A percentile compares a stretch with the other conserved stretches of the same genome.
These are phyloP conservation scores for Anacardium occidentale DNA, from an alignment of 345 rosid genomes.

Conservation along the genomic window DNA sequence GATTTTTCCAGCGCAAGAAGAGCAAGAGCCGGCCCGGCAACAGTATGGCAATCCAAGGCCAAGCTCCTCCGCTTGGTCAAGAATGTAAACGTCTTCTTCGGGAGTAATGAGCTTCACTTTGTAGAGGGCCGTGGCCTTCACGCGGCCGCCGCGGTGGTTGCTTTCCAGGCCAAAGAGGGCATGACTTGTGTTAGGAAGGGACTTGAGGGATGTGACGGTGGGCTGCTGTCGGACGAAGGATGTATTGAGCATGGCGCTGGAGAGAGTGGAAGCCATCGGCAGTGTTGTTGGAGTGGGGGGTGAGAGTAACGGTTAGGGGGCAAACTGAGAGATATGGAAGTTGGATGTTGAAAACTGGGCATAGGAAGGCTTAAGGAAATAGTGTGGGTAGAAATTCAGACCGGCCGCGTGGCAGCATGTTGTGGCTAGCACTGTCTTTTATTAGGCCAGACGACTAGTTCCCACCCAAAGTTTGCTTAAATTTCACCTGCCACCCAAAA, in stretches of 20 bases:
- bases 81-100: constrained; percentile 53
- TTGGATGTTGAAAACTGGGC: no score
- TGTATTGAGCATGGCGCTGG: constrained; percentile 62
- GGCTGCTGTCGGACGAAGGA: constrained; percentile 53
- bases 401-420: constrained; percentile 62
- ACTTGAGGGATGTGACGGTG: constrained; percentile 39
- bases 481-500: no score
- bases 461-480: no score
- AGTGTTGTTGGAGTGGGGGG: constrained; percentile 32
- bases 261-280: constrained; percentile 51
- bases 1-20: constrained; percentile 76
- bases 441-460: no score
- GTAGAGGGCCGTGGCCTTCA: constrained; percentile 65
- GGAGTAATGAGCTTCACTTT: constrained; percentile 82
- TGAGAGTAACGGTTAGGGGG: no score
- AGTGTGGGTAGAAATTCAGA: constrained; percentile 29
- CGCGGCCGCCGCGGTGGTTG: constrained; percentile 42
- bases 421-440: constrained; percentile 50
- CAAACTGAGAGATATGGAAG: no score
- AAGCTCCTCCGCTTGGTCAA: constrained; percentile 66
- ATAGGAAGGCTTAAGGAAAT: constrained; percentile 29
- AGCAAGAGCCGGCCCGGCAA: constrained; percentile 94
- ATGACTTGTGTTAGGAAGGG: constrained; percentile 43
- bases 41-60: constrained; percentile 92
- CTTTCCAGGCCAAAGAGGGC: constrained; percentile 62